Conservation (phyloP, 192 early-diverging fungal genomes). For the Coemansia sp. region DNA sequence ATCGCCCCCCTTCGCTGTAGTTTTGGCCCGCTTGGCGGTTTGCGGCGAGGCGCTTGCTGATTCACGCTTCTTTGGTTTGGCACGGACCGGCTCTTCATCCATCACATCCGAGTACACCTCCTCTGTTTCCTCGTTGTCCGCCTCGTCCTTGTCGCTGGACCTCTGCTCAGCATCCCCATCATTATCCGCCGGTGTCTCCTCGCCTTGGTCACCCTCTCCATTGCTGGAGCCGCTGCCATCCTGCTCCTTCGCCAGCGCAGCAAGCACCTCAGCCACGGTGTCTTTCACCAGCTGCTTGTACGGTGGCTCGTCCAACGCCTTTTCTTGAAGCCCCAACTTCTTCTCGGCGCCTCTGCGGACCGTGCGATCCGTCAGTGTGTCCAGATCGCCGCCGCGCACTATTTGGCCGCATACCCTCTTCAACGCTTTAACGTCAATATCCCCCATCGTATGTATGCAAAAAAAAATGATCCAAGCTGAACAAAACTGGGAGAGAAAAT, state of each 20-base stretch:
- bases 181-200: background rate
- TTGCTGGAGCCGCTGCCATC: background rate
- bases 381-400: conserved; percentile 30
- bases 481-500: background rate
- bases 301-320: conserved; percentile 20
- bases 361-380: conserved; percentile 26
- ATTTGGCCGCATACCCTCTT: conserved; percentile 19
- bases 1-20: conserved; percentile 1
- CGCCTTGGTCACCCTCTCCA: background rate
- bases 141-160: background rate
- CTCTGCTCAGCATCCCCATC: background rate
- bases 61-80: conserved; percentile 4
- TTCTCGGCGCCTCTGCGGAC: conserved; percentile 32
- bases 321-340: conserved; percentile 19
- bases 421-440: conserved; percentile 11
- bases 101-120: conserved; percentile 14
- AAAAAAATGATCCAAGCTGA: background rate
- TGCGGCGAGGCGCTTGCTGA: background rate
- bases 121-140: conserved; percentile 3
- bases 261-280: conserved; percentile 6
- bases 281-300: conserved; percentile 34
- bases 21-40: conserved; percentile 16
- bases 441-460: conserved; percentile 3
- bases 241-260: background rate
- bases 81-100: conserved; percentile 8